Conservation (phyloP, 768 basidiomycete genomes). For the Holtermanniella nyarrowii region DNA sequence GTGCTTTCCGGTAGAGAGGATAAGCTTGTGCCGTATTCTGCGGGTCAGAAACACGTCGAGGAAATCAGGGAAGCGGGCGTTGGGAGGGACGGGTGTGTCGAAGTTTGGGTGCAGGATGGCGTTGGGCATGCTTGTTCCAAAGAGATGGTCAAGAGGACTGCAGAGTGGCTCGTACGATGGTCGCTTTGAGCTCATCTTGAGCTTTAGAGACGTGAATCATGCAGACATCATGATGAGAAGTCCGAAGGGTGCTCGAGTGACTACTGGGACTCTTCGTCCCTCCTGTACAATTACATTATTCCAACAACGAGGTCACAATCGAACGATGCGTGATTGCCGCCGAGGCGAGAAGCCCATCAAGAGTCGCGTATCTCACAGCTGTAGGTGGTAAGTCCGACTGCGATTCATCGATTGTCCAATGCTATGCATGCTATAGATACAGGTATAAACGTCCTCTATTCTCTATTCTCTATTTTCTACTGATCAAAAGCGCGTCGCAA, state of each 20-base stretch:
- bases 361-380: not conserved
- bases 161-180: slow-evolving; percentile 37
- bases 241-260: too few species aligned
- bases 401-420: not conserved
- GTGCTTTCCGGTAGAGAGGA: slow-evolving; percentile 61
- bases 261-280: too few species aligned
- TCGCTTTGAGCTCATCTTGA: slow-evolving; percentile 2
- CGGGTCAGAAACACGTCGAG: slow-evolving; percentile 52
- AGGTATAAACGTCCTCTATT: too few species aligned
- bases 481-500: too few species aligned
- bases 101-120: slow-evolving; percentile 49
- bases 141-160: slow-evolving; percentile 50
- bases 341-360: not conserved
- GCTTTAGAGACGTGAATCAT: too few species aligned
- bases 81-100: slow-evolving; percentile 50
- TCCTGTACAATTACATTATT: too few species aligned
- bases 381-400: too few species aligned
- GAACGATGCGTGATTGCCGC: too few species aligned
- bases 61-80: slow-evolving; percentile 44
- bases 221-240: too few species aligned
- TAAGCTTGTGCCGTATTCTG: slow-evolving; percentile 56
- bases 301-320: too few species aligned
- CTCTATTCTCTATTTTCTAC: too few species aligned
- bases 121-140: slow-evolving; percentile 57
- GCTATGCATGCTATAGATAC: not conserved